Conservation (phyloP, 768 basidiomycete species). For the Podaxis carcinomalis region DNA sequence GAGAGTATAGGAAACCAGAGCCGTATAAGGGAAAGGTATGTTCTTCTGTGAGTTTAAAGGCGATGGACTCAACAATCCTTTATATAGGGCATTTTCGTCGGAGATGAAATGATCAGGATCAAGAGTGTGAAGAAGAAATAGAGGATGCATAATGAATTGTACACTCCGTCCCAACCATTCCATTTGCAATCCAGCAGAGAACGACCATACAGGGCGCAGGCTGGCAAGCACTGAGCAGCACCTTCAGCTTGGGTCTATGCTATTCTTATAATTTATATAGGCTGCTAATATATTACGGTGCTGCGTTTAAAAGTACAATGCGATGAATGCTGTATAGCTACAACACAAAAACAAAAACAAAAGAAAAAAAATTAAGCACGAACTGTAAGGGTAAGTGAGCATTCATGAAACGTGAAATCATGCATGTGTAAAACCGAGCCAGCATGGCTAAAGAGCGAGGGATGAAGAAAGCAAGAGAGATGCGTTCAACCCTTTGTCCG, state of each 20-base stretch:
- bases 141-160: slow-evolving; percentile 13
- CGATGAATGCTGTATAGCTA: slow-evolving; percentile 9
- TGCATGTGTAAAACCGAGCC: neutral
- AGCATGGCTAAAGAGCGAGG: neutral
- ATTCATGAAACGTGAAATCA: neutral
- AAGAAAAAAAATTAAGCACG: neutral
- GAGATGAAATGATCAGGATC: slow-evolving; percentile 87
- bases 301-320: slow-evolving; percentile 10
- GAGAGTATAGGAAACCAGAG: slow-evolving; percentile 84
- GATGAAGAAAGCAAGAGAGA: neutral
- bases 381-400: neutral
- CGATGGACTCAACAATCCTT: neutral
- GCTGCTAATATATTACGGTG: slow-evolving; percentile 5
- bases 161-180: neutral
- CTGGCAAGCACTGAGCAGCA: neutral
- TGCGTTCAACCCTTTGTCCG: slow-evolving; percentile 7
- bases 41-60: slow-evolving; percentile 8
- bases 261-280: slow-evolving; percentile 1
- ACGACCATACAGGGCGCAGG: neutral
- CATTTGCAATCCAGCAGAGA: neutral
- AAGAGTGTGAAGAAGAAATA: slow-evolving; percentile 97
- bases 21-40: slow-evolving; percentile 97
- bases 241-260: neutral
- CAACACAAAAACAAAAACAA: neutral
- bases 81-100: slow-evolving; percentile 84